Conservation (phyloP, 352 stramenopile genomes). For the Achlya hypogyna region DNA sequence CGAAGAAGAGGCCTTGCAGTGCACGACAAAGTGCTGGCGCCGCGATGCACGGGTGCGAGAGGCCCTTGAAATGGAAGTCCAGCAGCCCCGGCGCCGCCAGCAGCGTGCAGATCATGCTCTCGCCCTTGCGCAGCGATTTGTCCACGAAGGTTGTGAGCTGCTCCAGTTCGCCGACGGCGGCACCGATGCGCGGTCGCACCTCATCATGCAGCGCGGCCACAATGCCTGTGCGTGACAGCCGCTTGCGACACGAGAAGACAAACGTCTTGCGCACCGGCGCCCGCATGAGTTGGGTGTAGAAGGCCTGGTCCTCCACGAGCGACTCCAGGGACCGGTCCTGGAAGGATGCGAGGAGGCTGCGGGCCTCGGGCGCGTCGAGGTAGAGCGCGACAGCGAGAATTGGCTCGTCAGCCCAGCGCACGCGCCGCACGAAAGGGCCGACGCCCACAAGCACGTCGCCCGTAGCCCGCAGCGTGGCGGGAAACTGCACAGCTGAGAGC, state of each 20-base stretch:
- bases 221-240: slow-evolving; percentile 64
- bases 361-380: slow-evolving; percentile 53
- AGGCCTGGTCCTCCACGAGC: slow-evolving; percentile 59
- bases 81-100: slow-evolving; percentile 45
- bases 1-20: slow-evolving; percentile 68
- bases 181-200: slow-evolving; percentile 54
- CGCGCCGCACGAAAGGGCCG: slow-evolving; percentile 57
- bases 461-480: slow-evolving; percentile 50
- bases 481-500: slow-evolving; percentile 71
- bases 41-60: slow-evolving; percentile 61
- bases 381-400: slow-evolving; percentile 74
- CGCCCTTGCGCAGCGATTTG: slow-evolving; percentile 72
- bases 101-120: slow-evolving; percentile 67
- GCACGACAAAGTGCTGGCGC: slow-evolving; percentile 55
- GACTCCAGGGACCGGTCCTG: slow-evolving; percentile 42
- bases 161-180: slow-evolving; percentile 34
- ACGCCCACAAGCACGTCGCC: slow-evolving; percentile 66
- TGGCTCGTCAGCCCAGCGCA: slow-evolving; percentile 75
- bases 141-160: slow-evolving; percentile 70
- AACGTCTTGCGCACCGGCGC: slow-evolving; percentile 64
- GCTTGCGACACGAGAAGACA: slow-evolving; percentile 67
- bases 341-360: slow-evolving; percentile 47
- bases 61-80: slow-evolving; percentile 56
- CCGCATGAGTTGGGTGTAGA: slow-evolving; percentile 56
- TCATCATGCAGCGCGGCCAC: slow-evolving; percentile 57